These are phyloP conservation scores for Cotoneaster glaucophyllus DNA, from an alignment of 306 rosid genomes.

Conservation along the genomic window DNA sequence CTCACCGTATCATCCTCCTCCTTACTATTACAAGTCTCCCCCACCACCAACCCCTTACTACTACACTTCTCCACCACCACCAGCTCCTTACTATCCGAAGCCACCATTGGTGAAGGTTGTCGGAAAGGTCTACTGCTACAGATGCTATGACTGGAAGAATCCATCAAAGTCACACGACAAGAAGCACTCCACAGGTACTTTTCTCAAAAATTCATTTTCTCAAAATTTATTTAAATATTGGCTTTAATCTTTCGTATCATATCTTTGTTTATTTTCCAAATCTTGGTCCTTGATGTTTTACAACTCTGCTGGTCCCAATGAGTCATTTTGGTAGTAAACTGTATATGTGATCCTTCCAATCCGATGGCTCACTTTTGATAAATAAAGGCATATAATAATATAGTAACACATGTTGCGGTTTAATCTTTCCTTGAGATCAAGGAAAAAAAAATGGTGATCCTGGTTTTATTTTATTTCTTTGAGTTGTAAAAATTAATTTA, in stretches of 20 bases:
- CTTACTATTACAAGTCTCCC: constrained; percentile 17
- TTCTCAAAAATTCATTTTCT: not conserved
- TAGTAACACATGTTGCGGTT: not conserved
- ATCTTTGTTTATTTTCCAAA: not conserved
- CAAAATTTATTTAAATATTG: not conserved
- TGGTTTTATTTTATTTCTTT: not conserved
- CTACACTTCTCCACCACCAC: constrained; percentile 34
- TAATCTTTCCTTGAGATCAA: not conserved
- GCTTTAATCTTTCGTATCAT: not conserved
- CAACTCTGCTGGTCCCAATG: not conserved
- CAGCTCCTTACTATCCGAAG: constrained; percentile 31
- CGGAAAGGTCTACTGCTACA: constrained; percentile 82
- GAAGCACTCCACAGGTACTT: constrained; percentile 79
- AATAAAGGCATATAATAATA: not conserved
- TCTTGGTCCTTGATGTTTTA: not conserved
- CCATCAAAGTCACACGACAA: constrained; percentile 78
- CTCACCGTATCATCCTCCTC: too few relatives aligned
- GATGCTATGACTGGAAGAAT: constrained; percentile 69
- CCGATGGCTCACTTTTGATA: not conserved
- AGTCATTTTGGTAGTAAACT: not conserved
- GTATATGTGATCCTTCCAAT: not conserved
- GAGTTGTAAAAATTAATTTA: not conserved
- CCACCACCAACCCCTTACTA: constrained; percentile 25
- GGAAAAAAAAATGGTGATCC: not conserved
- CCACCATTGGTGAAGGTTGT: constrained; percentile 74